These are phyloP conservation scores for Penicillium sp. DNA, from an alignment of 2,329 filamentous ascomycete species.

Conservation along the genomic window DNA sequence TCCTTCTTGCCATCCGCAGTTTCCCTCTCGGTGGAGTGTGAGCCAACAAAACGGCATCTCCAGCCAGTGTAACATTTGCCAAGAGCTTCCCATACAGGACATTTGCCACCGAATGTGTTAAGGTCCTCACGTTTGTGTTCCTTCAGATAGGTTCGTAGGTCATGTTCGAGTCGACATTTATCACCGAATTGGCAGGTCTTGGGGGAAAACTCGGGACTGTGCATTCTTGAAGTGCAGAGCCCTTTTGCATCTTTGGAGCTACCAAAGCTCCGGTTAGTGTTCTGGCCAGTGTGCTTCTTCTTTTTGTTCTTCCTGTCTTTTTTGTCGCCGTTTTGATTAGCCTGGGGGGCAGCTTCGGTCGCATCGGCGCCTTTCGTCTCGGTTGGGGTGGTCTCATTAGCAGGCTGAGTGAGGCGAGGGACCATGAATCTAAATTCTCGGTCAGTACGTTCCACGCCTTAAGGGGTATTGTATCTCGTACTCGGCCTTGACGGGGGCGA, in stretches of 20 bases:
- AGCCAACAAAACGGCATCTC: slow-evolving; percentile 87
- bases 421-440: slow-evolving; percentile 30
- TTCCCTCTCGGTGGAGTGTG: slow-evolving; percentile 76
- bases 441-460: slow-evolving; percentile 1
- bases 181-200: slow-evolving; percentile 68
- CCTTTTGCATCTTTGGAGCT: slow-evolving; percentile 68
- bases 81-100: slow-evolving; percentile 70
- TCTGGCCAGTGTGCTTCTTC: slow-evolving; percentile 66
- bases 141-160: slow-evolving; percentile 76
- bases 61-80: slow-evolving; percentile 79
- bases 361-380: slow-evolving; percentile 51
- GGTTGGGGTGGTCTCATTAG: slow-evolving; percentile 5
- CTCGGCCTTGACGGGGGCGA: slow-evolving; percentile 69
- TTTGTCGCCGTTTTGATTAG: slow-evolving; percentile 37
- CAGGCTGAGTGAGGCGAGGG: slow-evolving; percentile 14
- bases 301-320: slow-evolving; percentile 43
- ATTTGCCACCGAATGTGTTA: slow-evolving; percentile 67
- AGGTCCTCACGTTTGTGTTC: slow-evolving; percentile 78
- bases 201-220: slow-evolving; percentile 74
- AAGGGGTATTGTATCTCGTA: slow-evolving; percentile 3
- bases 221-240: slow-evolving; percentile 69
- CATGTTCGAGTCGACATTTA: slow-evolving; percentile 74
- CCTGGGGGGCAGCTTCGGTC: slow-evolving; percentile 51
- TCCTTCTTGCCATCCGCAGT: slow-evolving; percentile 76
- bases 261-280: slow-evolving; percentile 75